Base-by-base conservation (phyloP, 1,284 basidiomycete genomes). In the Rhodotorula sp. region DNA sequence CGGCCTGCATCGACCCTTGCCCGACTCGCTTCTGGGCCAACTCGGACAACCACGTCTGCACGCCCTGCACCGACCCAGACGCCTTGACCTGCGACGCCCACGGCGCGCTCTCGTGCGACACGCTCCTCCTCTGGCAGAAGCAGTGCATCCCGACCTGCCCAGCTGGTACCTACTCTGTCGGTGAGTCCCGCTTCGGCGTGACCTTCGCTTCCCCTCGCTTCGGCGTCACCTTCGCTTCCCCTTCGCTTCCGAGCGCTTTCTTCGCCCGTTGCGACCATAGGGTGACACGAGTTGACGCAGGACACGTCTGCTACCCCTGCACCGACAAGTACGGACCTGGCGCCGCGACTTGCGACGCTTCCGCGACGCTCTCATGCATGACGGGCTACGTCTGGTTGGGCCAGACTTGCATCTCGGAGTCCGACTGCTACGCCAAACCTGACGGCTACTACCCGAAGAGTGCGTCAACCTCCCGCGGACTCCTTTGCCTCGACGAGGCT, bases 31-130 rank as follows among this genome's bases (percentile, higher is more conserved):
- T 57, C n/a, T 57, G 36, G 36, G 55, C 36, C 36, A 57, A 57
- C 36, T 24, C 36, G 10, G 27, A 27, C n/a, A n/a, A n/a, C 8
- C 55, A 44, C 55, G 55, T 44, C 55, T 57, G 55, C 55, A 27
- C 36, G 36, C 55, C 55, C n/a, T 57, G 55, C 55, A n/a, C 55
- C n/a, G 55, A 57, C 55, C 55, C 55, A 4, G 36, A 57, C 30
- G 55, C 55, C 13, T 24, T 44, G 24, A 57, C 55, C 7, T 57
- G 55, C 17, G 36, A 39, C 34, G 55, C 55, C 22, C 19, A 24
- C 22, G 54, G 54, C 19, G 34, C 54, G 1, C 22, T 55, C 32
- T 36, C 54, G 34, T 55, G 54, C 32, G 54, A 55, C 32, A 55
- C 2, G 6, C 32, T 30, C 22, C 36, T 36, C 32, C 54, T 55